These are phyloP conservation scores for Peniophora sp. DNA, from an alignment of 1,284 basidiomycete species.

Conservation along the genomic window DNA sequence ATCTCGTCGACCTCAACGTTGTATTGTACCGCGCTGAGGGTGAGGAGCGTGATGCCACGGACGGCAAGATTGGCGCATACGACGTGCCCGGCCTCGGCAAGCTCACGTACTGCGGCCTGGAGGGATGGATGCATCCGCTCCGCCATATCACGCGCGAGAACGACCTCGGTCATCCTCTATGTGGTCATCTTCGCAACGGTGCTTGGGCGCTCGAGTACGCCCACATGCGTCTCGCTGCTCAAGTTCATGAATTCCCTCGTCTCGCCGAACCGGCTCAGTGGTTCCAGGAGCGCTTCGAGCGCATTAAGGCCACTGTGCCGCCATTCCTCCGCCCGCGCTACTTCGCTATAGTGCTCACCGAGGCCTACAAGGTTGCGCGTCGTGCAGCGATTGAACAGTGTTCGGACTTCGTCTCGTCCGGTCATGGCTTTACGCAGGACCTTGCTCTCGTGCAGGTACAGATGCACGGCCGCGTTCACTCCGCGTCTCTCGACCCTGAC, in stretches of 20 bases:
- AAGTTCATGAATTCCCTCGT: conserved; percentile 28
- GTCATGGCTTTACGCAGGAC: conserved; percentile 85
- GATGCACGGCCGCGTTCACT: conserved; percentile 86
- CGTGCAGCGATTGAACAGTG: conserved; percentile 76
- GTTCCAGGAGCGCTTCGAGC: conserved; percentile 79
- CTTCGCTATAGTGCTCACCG: conserved; percentile 83
- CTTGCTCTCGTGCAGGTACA: conserved; percentile 83
- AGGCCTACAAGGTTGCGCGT: conserved; percentile 86
- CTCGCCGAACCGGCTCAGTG: conserved; percentile 69
- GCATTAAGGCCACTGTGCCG: conserved; percentile 66
- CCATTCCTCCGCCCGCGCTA: conserved; percentile 89
- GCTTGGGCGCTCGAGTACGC: conserved; percentile 89
- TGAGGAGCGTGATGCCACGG: conserved; percentile 85
- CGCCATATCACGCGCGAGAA: conserved; percentile 79
- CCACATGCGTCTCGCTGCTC: conserved; percentile 65
- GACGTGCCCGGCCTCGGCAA: conserved; percentile 67
- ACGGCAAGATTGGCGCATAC: conserved; percentile 68
- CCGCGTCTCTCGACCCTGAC: conserved; percentile 66
- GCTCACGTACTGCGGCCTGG: conserved; percentile 84
- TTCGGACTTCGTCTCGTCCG: conserved; percentile 77
- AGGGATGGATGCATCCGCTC: conserved; percentile 92
- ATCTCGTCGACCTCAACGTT: conserved; percentile 83
- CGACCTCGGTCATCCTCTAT: conserved; percentile 87
- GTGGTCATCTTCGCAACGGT: conserved; percentile 79
- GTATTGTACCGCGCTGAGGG: conserved; percentile 78